Percentiles rank a stretch among this genome's conserved stretches.
Conservation (phyloP, 2,329 filamentous ascomycete species). For the Phoma sp. region DNA sequence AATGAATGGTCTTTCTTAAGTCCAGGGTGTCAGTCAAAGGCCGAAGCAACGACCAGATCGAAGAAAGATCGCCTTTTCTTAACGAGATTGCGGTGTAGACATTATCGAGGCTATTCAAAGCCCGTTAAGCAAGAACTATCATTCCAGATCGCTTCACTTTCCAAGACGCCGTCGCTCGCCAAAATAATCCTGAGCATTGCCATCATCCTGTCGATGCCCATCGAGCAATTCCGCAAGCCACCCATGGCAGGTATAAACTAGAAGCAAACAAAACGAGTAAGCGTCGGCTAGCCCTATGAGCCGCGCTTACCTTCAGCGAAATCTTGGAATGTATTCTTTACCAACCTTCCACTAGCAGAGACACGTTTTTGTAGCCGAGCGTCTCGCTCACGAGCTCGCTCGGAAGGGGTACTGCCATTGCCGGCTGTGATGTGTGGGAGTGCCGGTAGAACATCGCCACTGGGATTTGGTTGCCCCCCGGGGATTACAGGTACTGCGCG, state of each 20-base stretch:
- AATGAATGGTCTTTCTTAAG: neutral
- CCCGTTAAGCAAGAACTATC: conserved; percentile 2
- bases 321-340: conserved; percentile 41
- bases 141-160: conserved; percentile 1
- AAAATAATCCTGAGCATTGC: neutral
- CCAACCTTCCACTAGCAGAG: conserved; percentile 50
- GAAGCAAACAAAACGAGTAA: conserved; percentile 36
- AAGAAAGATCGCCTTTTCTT: neutral
- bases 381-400: conserved; percentile 47
- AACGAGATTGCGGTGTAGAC: conserved; percentile 1
- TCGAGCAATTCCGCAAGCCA: conserved; percentile 37
- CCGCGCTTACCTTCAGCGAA: conserved; percentile 45
- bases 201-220: conserved; percentile 40
- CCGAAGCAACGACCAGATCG: neutral
- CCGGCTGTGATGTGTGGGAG: conserved; percentile 61
- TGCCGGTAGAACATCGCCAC: conserved; percentile 66
- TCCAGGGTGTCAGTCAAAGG: neutral
- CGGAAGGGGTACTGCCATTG: conserved; percentile 49
- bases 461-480: conserved; percentile 55
- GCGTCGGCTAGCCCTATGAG: conserved; percentile 34
- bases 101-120: conserved; percentile 14
- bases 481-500: conserved; percentile 51
- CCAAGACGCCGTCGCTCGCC: conserved; percentile 2
- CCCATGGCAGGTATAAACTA: conserved; percentile 47
- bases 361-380: conserved; percentile 49